These are phyloP conservation scores for Epichloe brachyelytri DNA, from an alignment of 2,329 filamentous ascomycete species.

Conservation along the genomic window DNA sequence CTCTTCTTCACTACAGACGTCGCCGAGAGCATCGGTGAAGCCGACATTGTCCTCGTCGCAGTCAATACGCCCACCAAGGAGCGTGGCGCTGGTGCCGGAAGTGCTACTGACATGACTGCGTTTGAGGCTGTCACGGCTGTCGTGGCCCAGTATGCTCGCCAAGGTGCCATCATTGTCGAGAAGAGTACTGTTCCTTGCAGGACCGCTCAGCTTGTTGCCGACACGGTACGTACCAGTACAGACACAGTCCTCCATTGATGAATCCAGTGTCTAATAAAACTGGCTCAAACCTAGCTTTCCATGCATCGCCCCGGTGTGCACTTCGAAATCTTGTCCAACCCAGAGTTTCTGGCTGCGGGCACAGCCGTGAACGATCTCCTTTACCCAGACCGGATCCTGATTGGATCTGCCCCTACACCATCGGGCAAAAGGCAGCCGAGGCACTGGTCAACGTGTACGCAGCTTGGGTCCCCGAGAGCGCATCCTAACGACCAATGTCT, in stretches of 20 bases:
- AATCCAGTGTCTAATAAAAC: neutral
- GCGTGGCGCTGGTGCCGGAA: constrained; percentile 54
- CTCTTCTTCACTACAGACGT: constrained; percentile 63
- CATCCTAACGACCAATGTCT: constrained; percentile 61
- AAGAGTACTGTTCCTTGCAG: constrained; percentile 71
- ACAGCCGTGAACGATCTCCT: constrained; percentile 62
- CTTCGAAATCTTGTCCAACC: constrained; percentile 70
- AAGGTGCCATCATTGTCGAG: constrained; percentile 64
- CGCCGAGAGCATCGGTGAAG: constrained; percentile 45
- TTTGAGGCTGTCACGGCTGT: constrained; percentile 57
- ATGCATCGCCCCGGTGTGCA: constrained; percentile 47
- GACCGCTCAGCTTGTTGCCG: constrained; percentile 56
- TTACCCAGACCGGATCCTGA: constrained; percentile 59
- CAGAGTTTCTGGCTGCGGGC: constrained; percentile 69
- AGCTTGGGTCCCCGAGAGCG: constrained; percentile 54
- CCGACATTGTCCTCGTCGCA: constrained; percentile 61
- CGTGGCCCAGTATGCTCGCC: constrained; percentile 52
- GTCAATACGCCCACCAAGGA: constrained; percentile 73
- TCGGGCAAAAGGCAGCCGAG: constrained; percentile 49
- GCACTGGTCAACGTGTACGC: constrained; percentile 54
- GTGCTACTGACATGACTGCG: constrained; percentile 58
- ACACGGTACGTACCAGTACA: constrained; percentile 39
- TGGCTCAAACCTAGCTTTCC: constrained; percentile 29
- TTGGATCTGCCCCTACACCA: constrained; percentile 52
- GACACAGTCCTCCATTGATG: neutral